phyloP scores from a whole-genome alignment of 177 flowering plant species.

The Vitis hybrid region DNA sequence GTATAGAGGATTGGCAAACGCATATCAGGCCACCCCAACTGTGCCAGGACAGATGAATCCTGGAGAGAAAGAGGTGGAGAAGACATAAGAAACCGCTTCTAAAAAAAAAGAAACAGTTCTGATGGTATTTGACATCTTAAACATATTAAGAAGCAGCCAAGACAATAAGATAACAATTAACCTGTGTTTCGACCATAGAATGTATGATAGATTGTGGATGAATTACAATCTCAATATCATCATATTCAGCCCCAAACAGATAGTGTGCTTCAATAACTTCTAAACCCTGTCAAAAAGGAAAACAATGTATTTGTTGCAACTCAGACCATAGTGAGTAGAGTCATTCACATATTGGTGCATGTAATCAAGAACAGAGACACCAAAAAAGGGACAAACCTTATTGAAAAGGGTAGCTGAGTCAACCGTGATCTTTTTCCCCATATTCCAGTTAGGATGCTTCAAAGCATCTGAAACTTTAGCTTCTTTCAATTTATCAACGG shows the following conservation, averaged over 20 bases:
- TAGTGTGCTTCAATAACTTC: slow-evolving; percentile 99
- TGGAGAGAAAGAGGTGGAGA: slow-evolving; percentile 21
- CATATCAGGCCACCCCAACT: slow-evolving; percentile 99
- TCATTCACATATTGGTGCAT: background rate
- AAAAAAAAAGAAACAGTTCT: background rate
- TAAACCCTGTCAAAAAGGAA: slow-evolving; percentile 58
- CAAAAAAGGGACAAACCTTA: slow-evolving; percentile 46
- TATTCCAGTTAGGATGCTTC: slow-evolving; percentile 97
- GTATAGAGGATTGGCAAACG: slow-evolving; percentile 96
- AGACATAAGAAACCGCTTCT: background rate
- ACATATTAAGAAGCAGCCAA: background rate
- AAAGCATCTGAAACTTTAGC: slow-evolving; percentile 96
- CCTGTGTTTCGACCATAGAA: slow-evolving; percentile 98
- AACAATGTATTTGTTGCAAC: slow-evolving; percentile 5
- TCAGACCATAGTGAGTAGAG: background rate
- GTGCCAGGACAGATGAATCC: slow-evolving; percentile 95
- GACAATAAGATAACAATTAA: slow-evolving; percentile 12
- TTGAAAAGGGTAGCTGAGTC: slow-evolving; percentile 99
- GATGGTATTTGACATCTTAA: background rate
- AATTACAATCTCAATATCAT: slow-evolving; percentile 86
- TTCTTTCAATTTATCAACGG: slow-evolving; percentile 89
- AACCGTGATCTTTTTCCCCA: slow-evolving; percentile 97
- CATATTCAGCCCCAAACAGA: slow-evolving; percentile 90
- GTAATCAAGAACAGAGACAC: background rate
- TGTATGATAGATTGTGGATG: slow-evolving; percentile 97